Conservation (phyloP, 306 rosid genomes). For the Malus domestica region ASM211411v1 NC_041803.1:4072501-4073000, state of each 20-base stretch:
- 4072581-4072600: background rate
- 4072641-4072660: slow-evolving; percentile 72
- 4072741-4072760: background rate
- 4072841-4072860: slow-evolving; percentile 38
- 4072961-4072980: background rate
- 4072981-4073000: background rate
- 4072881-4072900: slow-evolving; percentile 88
- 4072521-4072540: slow-evolving; percentile 23
- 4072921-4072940: slow-evolving; percentile 90
- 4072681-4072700: slow-evolving; percentile 92
- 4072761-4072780: background rate
- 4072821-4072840: slow-evolving; percentile 16
- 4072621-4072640: background rate
- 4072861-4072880: slow-evolving; percentile 55
- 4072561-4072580: background rate
- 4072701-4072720: slow-evolving; percentile 76
- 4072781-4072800: background rate
- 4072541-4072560: slow-evolving; percentile 6
- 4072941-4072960: slow-evolving; percentile 47
- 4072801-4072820: slow-evolving; percentile 8
- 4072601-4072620: slow-evolving; percentile 1
- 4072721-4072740: slow-evolving; percentile 49
- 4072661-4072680: slow-evolving; percentile 81
- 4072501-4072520: slow-evolving; percentile 99
- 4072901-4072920: slow-evolving; percentile 89